A percentile compares a stretch with the other conserved stretches of the same genome.
phyloP scores from a whole-genome alignment of 257 asterid species.

The Jasminum sambac region DNA sequence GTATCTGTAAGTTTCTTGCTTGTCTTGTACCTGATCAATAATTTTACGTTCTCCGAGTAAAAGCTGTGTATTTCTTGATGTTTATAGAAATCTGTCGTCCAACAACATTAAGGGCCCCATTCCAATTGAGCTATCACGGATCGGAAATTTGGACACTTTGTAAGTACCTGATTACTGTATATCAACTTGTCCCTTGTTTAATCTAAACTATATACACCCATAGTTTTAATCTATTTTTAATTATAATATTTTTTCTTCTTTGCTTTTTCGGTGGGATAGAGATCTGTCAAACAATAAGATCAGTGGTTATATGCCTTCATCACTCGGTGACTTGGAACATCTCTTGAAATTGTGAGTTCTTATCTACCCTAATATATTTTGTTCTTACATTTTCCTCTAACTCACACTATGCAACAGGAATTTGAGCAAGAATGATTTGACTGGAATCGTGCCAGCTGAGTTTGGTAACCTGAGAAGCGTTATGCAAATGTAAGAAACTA shows the following conservation, averaged over 20 bases:
- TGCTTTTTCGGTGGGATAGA: conserved; percentile 36
- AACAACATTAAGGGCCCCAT: conserved; percentile 72
- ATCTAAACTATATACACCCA: background rate
- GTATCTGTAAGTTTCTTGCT: conserved; percentile 67
- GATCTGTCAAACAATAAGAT: conserved; percentile 82
- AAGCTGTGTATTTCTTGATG: background rate
- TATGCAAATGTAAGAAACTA: conserved; percentile 74
- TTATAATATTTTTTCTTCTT: conserved; percentile 5
- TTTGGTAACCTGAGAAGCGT: conserved; percentile 86
- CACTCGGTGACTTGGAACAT: conserved; percentile 97
- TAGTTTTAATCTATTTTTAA: background rate
- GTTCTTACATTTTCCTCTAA: background rate
- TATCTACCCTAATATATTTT: background rate
- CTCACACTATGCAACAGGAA: conserved; percentile 45
- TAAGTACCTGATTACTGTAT: conserved; percentile 38
- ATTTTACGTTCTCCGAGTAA: background rate
- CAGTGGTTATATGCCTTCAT: conserved; percentile 72
- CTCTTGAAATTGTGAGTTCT: conserved; percentile 84
- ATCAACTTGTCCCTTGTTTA: background rate
- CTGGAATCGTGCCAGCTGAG: conserved; percentile 79
- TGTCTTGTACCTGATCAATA: background rate
- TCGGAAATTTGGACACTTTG: conserved; percentile 93
- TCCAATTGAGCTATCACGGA: conserved; percentile 87
- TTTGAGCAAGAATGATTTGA: conserved; percentile 68
- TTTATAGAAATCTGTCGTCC: conserved; percentile 73